Base-by-base conservation (phyloP, 768 basidiomycete species). In the Serendipita indica region DNA sequence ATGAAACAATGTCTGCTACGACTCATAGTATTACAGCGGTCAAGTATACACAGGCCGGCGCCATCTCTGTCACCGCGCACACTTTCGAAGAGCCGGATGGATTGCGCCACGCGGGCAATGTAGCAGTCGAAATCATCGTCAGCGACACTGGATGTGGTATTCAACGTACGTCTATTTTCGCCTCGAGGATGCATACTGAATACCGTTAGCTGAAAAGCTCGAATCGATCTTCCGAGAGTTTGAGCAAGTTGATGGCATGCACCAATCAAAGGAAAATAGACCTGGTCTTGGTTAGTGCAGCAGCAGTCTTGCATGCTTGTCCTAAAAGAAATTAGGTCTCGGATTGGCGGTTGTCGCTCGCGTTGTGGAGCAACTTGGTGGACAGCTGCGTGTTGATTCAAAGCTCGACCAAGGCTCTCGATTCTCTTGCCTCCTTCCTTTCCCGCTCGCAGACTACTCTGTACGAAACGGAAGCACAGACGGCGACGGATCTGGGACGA, bases 311-410 rank as follows among this genome's bases (percentile, higher is more conserved):
- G 46, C 52, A 30, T 13, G 27, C 3, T 56, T 27, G 28, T 27
- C 27, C 33, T 18, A 41, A 33, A 33, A 32, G 37, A 45, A 39
- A 39, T 60, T 72, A 74, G 85, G 86, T 3, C 74, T 89, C 13
- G 87, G 87, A 2, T 72, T 89, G 30, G 87, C 88, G 2, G 83
- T 88, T 3, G 87, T 89, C 10, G 84, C 85, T 0, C 75, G 86
- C 14, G 86, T 89, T 39, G 83, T 89, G 2, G 81, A 83, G 63
- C 86, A 86, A 61, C 75, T 89, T 1, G 82, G 80, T 0, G 88
- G 87, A 2, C 86, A 86, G 67, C 75, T 91, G 1, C 79, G 84
- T 3, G 86, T 87, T 2, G 84, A 88, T 60, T 88, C 85, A 0
- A 75, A 78, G 56, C 72, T 79, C n/a, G 75, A 73, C 43, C 68